phyloP scores from a whole-genome alignment of 2,329 filamentous ascomycete species.

The Orbilia blumenaviensis region DNA sequence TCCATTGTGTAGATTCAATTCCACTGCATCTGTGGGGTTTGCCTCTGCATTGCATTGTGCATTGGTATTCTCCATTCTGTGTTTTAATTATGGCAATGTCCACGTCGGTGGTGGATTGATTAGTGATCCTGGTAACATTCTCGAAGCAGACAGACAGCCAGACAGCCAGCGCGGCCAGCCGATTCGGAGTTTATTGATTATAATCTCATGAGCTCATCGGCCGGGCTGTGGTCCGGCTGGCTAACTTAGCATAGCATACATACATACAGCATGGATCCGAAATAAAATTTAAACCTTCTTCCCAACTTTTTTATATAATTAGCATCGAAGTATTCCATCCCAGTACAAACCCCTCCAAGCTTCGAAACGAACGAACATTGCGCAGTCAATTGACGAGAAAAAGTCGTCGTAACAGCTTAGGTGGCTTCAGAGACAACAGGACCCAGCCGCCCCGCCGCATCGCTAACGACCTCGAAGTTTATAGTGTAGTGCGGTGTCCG shows the following conservation, averaged over 20 bases:
- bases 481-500: neutral
- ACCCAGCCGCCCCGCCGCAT: constrained; percentile 13
- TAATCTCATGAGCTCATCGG: no score
- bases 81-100: neutral
- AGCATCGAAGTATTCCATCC: neutral
- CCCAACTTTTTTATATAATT: neutral
- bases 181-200: constrained; percentile 7
- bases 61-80: no score
- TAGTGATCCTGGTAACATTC: neutral
- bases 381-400: neutral
- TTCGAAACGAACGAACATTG: no score
- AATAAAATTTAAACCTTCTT: neutral
- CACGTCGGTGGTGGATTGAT: neutral
- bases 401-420: constrained; percentile 28
- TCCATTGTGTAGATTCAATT: no score
- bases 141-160: no score
- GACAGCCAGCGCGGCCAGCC: no score
- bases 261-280: neutral
- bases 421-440: constrained; percentile 14
- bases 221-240: no score
- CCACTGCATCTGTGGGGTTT: no score
- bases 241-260: no score
- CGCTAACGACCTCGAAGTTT: neutral
- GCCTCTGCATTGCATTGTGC: no score
- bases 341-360: neutral